Evolutionary conservation across 2,329 filamentous ascomycete species (phyloP).

Genomic region (Claviceps paspali): DNA sequence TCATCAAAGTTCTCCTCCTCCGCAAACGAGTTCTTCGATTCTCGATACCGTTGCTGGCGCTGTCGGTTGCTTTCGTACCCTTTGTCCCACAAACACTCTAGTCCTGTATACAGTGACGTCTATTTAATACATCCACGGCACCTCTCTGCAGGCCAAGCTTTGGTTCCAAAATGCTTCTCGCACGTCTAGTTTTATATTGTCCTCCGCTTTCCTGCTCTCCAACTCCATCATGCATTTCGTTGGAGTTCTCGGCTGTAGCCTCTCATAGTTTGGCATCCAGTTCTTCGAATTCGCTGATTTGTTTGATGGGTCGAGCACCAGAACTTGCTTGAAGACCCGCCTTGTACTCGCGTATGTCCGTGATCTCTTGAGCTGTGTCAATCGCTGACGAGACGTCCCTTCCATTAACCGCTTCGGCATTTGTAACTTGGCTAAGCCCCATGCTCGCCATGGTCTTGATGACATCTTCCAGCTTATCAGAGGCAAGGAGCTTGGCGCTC

Average conservation of each 20-base stretch:
- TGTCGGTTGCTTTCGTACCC: not conserved
- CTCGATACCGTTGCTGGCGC: not conserved
- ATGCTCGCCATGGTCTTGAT: constrained; percentile 30
- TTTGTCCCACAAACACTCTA: no score
- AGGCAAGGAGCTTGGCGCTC: constrained; percentile 29
- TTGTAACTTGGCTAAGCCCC: constrained; percentile 20
- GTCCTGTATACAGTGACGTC: no score
- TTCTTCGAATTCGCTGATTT: constrained; percentile 76
- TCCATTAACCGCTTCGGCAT: constrained; percentile 17
- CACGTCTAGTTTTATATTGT: not conserved
- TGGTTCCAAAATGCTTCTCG: not conserved
- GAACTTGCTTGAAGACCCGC: constrained; percentile 55
- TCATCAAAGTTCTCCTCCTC: no score
- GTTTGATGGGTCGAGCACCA: constrained; percentile 57
- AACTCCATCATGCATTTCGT: no score
- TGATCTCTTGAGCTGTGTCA: constrained; percentile 42
- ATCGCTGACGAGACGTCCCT: constrained; percentile 28
- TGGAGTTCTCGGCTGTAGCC: no score
- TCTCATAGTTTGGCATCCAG: constrained; percentile 59
- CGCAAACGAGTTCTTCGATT: not conserved
- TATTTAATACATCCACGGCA: no score
- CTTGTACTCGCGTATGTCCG: constrained; percentile 70
- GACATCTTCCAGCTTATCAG: constrained; percentile 34
- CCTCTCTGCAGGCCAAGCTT: not conserved
- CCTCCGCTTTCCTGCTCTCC: not conserved